Evolutionary conservation across 2,329 filamentous ascomycete species (phyloP), one percentile per base, ranked within the genome.

Genomic region (Fusarium caatingaense): DNA sequence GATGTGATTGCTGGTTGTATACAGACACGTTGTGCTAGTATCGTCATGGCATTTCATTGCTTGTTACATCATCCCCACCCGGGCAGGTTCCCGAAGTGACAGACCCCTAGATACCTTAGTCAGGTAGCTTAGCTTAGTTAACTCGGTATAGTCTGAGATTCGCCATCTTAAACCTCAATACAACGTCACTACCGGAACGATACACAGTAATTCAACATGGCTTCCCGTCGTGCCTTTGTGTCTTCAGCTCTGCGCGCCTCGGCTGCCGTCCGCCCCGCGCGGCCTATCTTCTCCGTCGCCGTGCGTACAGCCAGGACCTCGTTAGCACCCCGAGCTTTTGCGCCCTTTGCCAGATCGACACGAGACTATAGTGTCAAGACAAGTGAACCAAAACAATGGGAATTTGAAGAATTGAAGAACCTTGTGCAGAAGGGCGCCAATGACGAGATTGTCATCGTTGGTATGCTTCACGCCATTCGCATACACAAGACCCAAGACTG

Each of bases 401-500:
- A 71, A 10, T 88, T 87, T 73, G 80, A 83, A 60, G 83, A 87
- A 78, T 72, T 88, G 20, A 77, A 83, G 76, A 74, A 78, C n/a
- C 75, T 82, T 28, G 75, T 77, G 8, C 71, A 64, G 70, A 76
- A 27, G 64, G 68, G 63, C 65, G 18, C 58, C 55, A 34, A 65
- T 49, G 30, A 74, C 16, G 28, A 81, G 8, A 73, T 82, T 27
- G 77, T 85, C 47, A 79, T 88, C 48, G 80, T 89, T 62, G 86
- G 86, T 84, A 79, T 40, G 77, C 40, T 45, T 25, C 23, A 13
- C 18, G 13, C 25, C 41, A 5, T 6, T 11, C 18, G 13, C 41
- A 4, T 30, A 6, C 9, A 16, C 23, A 5, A 15, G 11, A 23
- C 11, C 25, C 10, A 9, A 46, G 32, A 20, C 42, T 56, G 28